Conservation (phyloP, 768 basidiomycete species). For the Hypholoma sublateritium region DNA sequence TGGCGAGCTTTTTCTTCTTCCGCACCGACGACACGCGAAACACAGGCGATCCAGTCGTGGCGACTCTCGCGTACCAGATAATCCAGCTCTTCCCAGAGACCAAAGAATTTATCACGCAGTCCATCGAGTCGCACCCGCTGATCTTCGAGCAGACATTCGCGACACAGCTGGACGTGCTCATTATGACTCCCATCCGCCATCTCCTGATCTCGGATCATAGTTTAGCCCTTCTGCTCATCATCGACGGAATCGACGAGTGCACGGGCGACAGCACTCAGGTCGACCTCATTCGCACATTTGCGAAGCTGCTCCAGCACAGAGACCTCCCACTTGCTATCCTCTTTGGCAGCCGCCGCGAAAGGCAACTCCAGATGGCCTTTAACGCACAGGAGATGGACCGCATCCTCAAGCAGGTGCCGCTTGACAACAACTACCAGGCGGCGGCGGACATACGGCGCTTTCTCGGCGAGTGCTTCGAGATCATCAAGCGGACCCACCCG, state of each 20-base stretch:
- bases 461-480: background rate
- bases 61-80: slow-evolving; percentile 15
- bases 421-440: slow-evolving; percentile 4
- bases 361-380: slow-evolving; percentile 4
- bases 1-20: slow-evolving; percentile 18
- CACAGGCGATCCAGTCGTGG: slow-evolving; percentile 3
- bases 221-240: background rate
- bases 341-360: slow-evolving; percentile 9
- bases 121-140: slow-evolving; percentile 8
- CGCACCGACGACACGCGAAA: background rate
- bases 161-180: slow-evolving; percentile 10
- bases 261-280: background rate
- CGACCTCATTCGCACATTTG: background rate
- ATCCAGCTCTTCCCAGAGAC: slow-evolving; percentile 7
- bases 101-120: background rate
- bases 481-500: slow-evolving; percentile 7
- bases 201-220: background rate
- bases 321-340: slow-evolving; percentile 8
- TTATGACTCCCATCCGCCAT: slow-evolving; percentile 5
- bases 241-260: slow-evolving; percentile 16
- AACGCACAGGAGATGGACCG: background rate
- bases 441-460: slow-evolving; percentile 5
- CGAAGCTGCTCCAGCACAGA: background rate
- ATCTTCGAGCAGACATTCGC: slow-evolving; percentile 11
- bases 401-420: background rate